Percentiles rank a stretch among this genome's conserved stretches.
phyloP scores from a whole-genome alignment of 176 grass and related monocot species.

The Carex littledalei region DNA sequence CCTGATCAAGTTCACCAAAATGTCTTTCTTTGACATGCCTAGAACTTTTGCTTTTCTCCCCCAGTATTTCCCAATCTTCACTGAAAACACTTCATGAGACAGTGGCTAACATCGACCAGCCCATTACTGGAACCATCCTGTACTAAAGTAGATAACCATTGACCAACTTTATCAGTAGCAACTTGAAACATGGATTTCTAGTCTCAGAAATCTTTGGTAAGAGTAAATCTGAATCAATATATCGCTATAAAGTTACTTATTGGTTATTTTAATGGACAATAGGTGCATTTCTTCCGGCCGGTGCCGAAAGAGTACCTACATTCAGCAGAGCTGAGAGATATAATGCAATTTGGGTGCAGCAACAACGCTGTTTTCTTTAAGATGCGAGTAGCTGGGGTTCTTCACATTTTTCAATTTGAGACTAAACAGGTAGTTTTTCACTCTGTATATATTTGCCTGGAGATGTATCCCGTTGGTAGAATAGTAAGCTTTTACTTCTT shows the following conservation, averaged over 20 bases:
- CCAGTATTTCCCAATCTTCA: neutral
- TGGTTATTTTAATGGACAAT: conserved; percentile 27
- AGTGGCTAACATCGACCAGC: neutral
- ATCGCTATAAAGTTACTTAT: neutral
- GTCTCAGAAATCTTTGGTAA: neutral
- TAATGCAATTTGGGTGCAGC: conserved; percentile 99
- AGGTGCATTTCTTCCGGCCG: conserved; percentile 99
- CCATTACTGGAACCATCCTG: neutral
- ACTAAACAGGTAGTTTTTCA: conserved; percentile 83
- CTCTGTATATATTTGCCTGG: neutral
- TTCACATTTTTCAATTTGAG: conserved; percentile 99
- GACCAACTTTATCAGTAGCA: neutral
- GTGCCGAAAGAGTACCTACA: conserved; percentile 98
- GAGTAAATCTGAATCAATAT: neutral
- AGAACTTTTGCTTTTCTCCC: neutral
- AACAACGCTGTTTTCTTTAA: conserved; percentile 99
- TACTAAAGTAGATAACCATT: neutral
- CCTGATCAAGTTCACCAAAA: neutral
- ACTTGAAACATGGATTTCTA: neutral
- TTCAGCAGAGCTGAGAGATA: conserved; percentile 96
- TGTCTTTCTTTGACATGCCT: neutral
- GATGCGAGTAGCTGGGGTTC: conserved; percentile 97
- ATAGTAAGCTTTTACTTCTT: neutral
- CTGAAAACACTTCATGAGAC: neutral
- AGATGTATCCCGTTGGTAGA: neutral